Percentiles rank a stretch among this genome's conserved stretches.
These are phyloP conservation scores for Hylodesmum podocarpum DNA, from an alignment of 306 rosid genomes.

Conservation along the genomic window DNA sequence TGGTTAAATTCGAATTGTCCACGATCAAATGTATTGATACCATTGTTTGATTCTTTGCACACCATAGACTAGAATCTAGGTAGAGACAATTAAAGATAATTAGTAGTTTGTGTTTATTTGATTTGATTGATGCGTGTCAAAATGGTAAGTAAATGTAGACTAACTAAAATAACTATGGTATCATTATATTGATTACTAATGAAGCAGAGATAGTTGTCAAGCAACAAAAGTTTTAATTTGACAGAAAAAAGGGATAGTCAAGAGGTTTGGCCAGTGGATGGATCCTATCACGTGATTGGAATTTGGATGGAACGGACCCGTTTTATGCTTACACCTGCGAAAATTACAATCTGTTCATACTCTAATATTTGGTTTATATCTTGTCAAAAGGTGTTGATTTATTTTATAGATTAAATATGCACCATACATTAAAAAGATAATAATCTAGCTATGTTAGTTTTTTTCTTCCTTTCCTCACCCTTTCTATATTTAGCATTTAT, in stretches of 20 bases:
- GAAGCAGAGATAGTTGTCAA: conserved; percentile 9
- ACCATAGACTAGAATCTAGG: not conserved
- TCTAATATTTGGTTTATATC: not conserved
- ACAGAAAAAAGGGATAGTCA: not conserved
- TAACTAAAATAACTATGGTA: conserved; percentile 1
- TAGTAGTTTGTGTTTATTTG: not conserved
- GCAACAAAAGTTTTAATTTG: not conserved
- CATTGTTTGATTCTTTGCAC: not conserved
- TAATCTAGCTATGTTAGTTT: not conserved
- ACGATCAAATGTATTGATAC: too few relatives aligned
- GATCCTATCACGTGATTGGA: not conserved
- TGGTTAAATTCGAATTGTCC: too few relatives aligned
- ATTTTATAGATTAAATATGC: not conserved
- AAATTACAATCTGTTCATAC: not conserved
- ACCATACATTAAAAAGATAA: not conserved
- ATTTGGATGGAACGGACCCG: not conserved
- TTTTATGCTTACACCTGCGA: not conserved
- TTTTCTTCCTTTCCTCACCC: not conserved
- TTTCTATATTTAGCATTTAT: not conserved
- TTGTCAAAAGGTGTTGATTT: not conserved
- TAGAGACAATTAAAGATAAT: not conserved
- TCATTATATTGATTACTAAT: not conserved
- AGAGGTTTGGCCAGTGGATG: not conserved
- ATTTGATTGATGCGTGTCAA: not conserved
- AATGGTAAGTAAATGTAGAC: not conserved